Conservation (phyloP, 257 asterid species). For the Lycium barbarum region DNA sequence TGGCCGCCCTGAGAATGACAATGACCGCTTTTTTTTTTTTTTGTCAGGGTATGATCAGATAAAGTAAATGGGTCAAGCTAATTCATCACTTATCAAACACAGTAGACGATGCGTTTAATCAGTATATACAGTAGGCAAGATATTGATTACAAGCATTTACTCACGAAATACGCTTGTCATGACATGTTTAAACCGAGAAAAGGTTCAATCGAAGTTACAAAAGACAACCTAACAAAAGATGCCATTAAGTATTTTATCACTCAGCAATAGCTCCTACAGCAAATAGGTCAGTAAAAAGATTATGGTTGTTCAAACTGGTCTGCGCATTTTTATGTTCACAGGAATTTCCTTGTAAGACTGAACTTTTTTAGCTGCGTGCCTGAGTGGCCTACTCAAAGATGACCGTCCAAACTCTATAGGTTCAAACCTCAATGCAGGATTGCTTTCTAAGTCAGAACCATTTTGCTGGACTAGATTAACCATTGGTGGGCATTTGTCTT, state of each 20-base stretch:
- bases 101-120: not conserved
- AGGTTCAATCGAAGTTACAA: not conserved
- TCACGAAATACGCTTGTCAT: not conserved
- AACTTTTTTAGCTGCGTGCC: constrained; percentile 67
- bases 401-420: constrained; percentile 49
- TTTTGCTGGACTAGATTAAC: constrained; percentile 40
- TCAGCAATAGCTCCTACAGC: not conserved
- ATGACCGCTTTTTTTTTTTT: too few species aligned
- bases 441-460: constrained; percentile 34
- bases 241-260: not conserved
- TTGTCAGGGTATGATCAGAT: not conserved
- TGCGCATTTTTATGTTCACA: constrained; percentile 65
- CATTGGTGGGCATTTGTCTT: constrained; percentile 27
- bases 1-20: too few species aligned
- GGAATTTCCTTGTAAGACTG: constrained; percentile 77
- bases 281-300: not conserved
- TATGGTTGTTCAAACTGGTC: constrained; percentile 42
- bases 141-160: not conserved
- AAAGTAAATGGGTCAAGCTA: not conserved
- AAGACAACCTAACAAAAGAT: not conserved
- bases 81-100: not conserved
- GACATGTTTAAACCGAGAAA: not conserved
- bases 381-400: constrained; percentile 64
- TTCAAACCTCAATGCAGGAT: constrained; percentile 30
- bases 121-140: not conserved